Evolutionary conservation across 1,284 basidiomycete genomes (phyloP).

Genomic region (Pseudozyma flocculosa): DNA sequence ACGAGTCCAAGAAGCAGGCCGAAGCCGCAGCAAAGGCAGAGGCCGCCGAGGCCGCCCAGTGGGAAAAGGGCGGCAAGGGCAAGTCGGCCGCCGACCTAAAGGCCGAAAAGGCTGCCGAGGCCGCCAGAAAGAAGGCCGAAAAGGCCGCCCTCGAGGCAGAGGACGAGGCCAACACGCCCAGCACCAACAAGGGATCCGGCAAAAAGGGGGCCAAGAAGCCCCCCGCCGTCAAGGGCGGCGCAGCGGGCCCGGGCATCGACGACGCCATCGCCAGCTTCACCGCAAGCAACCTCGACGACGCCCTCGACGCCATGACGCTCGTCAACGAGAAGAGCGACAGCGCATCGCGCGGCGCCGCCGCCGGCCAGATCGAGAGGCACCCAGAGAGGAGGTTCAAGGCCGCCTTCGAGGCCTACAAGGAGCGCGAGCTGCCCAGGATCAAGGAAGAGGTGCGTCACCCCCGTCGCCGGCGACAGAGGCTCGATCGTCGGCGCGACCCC

Average conservation of each 20-base stretch:
- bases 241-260: slow-evolving; percentile 29
- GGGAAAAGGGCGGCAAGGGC: slow-evolving; percentile 68
- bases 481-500: too few species aligned
- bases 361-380: slow-evolving; percentile 83
- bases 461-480: not conserved
- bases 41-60: slow-evolving; percentile 72
- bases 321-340: slow-evolving; percentile 91
- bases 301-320: slow-evolving; percentile 81
- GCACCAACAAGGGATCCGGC: slow-evolving; percentile 62
- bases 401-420: slow-evolving; percentile 88
- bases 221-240: slow-evolving; percentile 12
- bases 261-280: slow-evolving; percentile 62
- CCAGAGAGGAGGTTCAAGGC: slow-evolving; percentile 77
- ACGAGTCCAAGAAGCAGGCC: slow-evolving; percentile 73
- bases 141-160: slow-evolving; percentile 66
- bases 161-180: slow-evolving; percentile 73
- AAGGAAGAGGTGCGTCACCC: slow-evolving; percentile 64
- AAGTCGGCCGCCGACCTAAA: slow-evolving; percentile 75
- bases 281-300: slow-evolving; percentile 88
- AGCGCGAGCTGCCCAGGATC: slow-evolving; percentile 77
- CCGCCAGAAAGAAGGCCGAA: slow-evolving; percentile 62
- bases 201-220: slow-evolving; percentile 43
- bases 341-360: slow-evolving; percentile 66
- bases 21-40: slow-evolving; percentile 67
- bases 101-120: slow-evolving; percentile 63